Evolutionary conservation across 2,329 filamentous ascomycete genomes (phyloP).

Genomic region (Phaeosphaeriaceae sp.): DNA sequence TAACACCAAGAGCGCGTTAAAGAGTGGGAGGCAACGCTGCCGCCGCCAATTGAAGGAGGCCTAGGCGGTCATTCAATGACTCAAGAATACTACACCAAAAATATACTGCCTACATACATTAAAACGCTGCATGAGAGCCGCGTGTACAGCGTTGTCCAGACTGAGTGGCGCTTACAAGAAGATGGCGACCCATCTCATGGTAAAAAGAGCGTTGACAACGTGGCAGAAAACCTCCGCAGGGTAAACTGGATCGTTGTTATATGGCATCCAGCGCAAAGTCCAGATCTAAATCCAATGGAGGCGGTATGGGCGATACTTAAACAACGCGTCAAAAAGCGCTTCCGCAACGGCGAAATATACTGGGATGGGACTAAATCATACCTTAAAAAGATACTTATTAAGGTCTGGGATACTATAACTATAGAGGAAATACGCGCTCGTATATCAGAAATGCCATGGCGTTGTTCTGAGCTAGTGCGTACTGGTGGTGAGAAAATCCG

Average conservation of each 20-base stretch:
- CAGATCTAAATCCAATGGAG: conserved; percentile 13
- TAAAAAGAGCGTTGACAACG: background rate
- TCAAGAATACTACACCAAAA: conserved; percentile 2
- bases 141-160: background rate
- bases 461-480: too few species aligned
- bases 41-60: background rate
- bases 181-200: conserved; percentile 12
- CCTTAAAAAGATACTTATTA: too few species aligned
- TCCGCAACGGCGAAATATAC: background rate
- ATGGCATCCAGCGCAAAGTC: conserved; percentile 2
- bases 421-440: too few species aligned
- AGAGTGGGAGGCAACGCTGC: conserved; percentile 3
- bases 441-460: too few species aligned
- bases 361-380: background rate
- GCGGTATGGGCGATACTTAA: conserved; percentile 7
- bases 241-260: background rate
- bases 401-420: too few species aligned
- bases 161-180: conserved; percentile 4
- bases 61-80: conserved; percentile 1
- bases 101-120: conserved; percentile 2
- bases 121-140: background rate
- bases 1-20: background rate
- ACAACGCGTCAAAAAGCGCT: background rate
- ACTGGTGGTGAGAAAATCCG: too few species aligned
- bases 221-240: background rate